Conservation (phyloP, 2,329 filamentous ascomycete species). For the Plectosphaerella cucumerina region DNA sequence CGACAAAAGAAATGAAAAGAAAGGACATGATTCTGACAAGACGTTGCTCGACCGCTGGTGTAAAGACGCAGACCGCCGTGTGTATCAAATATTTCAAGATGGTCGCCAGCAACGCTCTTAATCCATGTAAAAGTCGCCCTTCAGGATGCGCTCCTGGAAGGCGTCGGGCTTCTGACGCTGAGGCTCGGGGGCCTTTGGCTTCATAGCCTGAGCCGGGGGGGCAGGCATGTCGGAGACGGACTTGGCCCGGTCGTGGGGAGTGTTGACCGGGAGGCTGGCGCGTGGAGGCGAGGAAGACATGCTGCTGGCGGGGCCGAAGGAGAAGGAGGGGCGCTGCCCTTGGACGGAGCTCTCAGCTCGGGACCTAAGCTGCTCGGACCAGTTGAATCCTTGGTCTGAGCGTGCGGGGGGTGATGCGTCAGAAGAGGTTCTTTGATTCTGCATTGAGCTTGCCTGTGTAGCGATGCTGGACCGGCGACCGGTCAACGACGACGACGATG, state of each 20-base stretch:
- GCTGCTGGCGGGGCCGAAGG: constrained; percentile 43
- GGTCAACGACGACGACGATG: constrained; percentile 14
- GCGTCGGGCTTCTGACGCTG: constrained; percentile 73
- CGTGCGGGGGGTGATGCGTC: constrained; percentile 52
- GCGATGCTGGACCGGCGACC: constrained; percentile 32
- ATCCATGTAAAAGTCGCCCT: constrained; percentile 98
- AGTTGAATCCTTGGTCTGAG: constrained; percentile 89
- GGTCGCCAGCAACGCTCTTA: constrained; percentile 45
- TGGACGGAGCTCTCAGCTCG: constrained; percentile 78
- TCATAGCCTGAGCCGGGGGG: constrained; percentile 47
- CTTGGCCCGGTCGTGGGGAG: constrained; percentile 61
- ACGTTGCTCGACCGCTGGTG: not conserved
- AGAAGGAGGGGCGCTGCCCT: constrained; percentile 54
- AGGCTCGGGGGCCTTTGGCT: constrained; percentile 36
- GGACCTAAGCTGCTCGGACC: constrained; percentile 91
- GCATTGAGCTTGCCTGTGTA: constrained; percentile 56
- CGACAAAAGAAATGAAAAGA: too few species aligned
- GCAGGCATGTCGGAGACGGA: constrained; percentile 63
- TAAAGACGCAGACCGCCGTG: not conserved
- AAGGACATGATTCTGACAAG: not conserved
- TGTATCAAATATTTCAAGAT: not conserved
- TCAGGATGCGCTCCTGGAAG: constrained; percentile 94
- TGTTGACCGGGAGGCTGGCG: constrained; percentile 20
- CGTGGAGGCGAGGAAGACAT: constrained; percentile 38
- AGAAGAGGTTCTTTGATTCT: constrained; percentile 57